Base-by-base conservation (phyloP, 495 filamentous ascomycete genomes). In the Baudoinia panamericana region DNA sequence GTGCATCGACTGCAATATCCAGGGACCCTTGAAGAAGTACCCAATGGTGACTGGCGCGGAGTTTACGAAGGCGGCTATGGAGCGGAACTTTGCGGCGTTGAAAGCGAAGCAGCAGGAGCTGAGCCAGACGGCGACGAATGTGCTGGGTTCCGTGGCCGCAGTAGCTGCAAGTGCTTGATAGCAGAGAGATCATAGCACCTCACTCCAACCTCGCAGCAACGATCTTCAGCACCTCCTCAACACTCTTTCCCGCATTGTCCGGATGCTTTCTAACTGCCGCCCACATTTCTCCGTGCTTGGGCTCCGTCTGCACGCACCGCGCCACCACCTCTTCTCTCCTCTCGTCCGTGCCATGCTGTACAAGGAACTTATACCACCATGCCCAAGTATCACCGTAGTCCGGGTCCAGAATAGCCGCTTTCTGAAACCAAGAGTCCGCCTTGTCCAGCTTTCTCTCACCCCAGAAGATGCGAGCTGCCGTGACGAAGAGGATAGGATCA, bases 381-480 rank as follows among this genome's bases (percentile, higher is more conserved):
- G 84, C 90, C 90, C 90, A 97, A 5, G 78, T 84, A 64, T 97
- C 90, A 23, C 92, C 90, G 22, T 76, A 59, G 57, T 95, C 87
- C 19, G 75, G 70, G 52, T 96, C 84, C 10, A 85, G 66, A 39
- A 93, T 61, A 38, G 93, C 76, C 4, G 90, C 90, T 63, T 93
- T 90, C 65, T 93, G 82, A 54, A 97, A 96, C 90, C 90, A 97
- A 40, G 75, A 87, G 62, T 80, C 74, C 9, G 92, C 87, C 56
- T 93, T 87, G 43, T 94, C 87, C 17, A 96, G 65, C 54, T 78
- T 77, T 4, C 90, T 68, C 58, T 84, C 80, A 5, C 61, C 72
- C 79, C 79, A 84, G 57, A 84, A 84, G 34, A 84, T 80, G 7
- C 80, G 66, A 2, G 76, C 80, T 1, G 82, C 76, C 0, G 75